Evolutionary conservation across 1,284 basidiomycete genomes (phyloP).

Genomic region (Trichosporon ovoides): DNA sequence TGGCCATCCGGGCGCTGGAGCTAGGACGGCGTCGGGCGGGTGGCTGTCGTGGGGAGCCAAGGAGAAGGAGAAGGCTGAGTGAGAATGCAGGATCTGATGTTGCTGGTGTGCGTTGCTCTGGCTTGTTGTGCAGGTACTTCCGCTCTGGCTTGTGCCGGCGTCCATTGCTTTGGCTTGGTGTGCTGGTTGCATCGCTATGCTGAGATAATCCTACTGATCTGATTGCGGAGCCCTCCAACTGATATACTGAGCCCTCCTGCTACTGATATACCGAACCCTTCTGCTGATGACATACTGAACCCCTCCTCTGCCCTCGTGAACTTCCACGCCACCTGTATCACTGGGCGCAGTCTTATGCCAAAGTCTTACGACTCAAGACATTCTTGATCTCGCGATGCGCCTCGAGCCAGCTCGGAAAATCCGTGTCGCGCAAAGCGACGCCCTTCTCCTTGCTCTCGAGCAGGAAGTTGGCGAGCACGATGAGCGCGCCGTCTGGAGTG

Average conservation of each 20-base stretch:
- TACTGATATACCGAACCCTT: too few species aligned
- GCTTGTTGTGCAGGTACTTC: neutral
- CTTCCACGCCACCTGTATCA: too few species aligned
- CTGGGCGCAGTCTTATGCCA: too few species aligned
- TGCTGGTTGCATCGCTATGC: too few species aligned
- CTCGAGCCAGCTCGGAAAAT: conserved; percentile 75
- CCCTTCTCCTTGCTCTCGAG: conserved; percentile 62
- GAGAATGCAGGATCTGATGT: too few species aligned
- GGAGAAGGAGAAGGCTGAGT: neutral
- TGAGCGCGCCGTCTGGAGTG: conserved; percentile 72
- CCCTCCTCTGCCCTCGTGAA: neutral
- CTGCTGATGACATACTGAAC: too few species aligned
- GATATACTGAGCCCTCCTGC: too few species aligned
- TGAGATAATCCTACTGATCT: too few species aligned
- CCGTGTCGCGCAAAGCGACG: conserved; percentile 47
- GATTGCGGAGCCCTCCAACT: too few species aligned
- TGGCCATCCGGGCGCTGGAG: neutral
- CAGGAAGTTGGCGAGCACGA: conserved; percentile 92
- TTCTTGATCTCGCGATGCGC: conserved; percentile 79
- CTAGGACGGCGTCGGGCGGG: neutral
- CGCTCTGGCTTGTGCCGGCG: too few species aligned
- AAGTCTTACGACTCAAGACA: conserved; percentile 63
- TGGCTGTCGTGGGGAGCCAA: conserved; percentile 17
- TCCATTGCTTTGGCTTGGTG: too few species aligned
- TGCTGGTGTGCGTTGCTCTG: too few species aligned